Evolutionary conservation across 768 basidiomycete species (phyloP), one percentile per base, ranked within the genome.

Genomic region (Lactarius hatsudake): DNA sequence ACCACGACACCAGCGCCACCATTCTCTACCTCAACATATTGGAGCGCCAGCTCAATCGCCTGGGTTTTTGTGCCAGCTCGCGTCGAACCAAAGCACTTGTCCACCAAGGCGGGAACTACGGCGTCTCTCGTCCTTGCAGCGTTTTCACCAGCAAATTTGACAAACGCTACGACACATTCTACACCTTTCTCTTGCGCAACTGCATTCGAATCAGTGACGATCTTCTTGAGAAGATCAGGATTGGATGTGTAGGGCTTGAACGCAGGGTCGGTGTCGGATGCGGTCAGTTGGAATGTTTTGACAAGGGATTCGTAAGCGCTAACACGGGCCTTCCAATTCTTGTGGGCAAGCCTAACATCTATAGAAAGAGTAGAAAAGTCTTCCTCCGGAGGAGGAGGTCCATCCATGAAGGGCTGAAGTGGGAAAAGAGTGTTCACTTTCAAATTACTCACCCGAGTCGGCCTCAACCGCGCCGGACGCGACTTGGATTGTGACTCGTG

Each of bases 241-340:
- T 89, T 89, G 77, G 85, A 87, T 67, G 91, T 74, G 77, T 94
- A 98, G 15, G 93, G 92, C 72, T 87, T 88, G 82, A 99, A 98
- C 32, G 91, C 91, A 58, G 94, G 93, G 82, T 98, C 96, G 71
- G 87, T 86, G 76, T 98, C 96, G 58, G 94, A 94, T 72, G 90
- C 90, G 59, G 95, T 94, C 54, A 86, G 89, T 74, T 88, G 87
- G 76, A 97, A 97, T 65, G 85, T 88, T 78, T 91, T 89, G 80
- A 90, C 86, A 70, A 98, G 86, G 26, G 89, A 79, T 75, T 93
- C 91, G 77, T 98, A 99, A 69, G 86, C 97, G 76, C 87, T 94
- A 73, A 96, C 86, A 72, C 97, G 89, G 65, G 97, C 97, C 79
- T 98, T 98, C 97, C 97, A 99, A 76, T 96, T 96, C 84, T 98